A percentile compares a stretch with the other conserved stretches of the same genome.
phyloP scores from a whole-genome alignment of 305 asterid genomes.

The Solanum chacoense region DNA sequence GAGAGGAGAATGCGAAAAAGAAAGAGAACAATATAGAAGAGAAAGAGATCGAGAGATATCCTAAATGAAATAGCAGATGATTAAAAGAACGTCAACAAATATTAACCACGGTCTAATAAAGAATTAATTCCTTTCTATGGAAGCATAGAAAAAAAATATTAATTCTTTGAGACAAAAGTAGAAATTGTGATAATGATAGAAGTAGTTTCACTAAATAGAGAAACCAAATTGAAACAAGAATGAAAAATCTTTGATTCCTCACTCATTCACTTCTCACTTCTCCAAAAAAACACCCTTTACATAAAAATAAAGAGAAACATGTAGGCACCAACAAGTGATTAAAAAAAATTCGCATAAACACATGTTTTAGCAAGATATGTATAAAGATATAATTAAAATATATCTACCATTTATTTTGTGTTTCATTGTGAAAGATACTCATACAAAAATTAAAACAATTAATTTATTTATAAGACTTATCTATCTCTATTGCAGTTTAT shows the following conservation, averaged over 20 bases:
- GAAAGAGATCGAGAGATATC: neutral
- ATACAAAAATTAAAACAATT: neutral
- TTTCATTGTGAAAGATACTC: neutral
- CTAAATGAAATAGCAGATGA: neutral
- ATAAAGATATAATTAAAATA: too few relatives aligned
- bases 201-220: too few relatives aligned
- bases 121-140: neutral
- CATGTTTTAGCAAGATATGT: neutral
- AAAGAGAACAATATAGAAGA: neutral
- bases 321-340: too few relatives aligned
- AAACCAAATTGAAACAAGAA: too few relatives aligned
- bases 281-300: too few relatives aligned
- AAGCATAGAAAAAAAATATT: neutral
- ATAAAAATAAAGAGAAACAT: too few relatives aligned
- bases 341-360: too few relatives aligned
- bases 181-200: too few relatives aligned
- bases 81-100: neutral
- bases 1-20: neutral
- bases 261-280: too few relatives aligned
- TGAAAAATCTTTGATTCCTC: too few relatives aligned
- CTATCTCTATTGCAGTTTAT: too few relatives aligned
- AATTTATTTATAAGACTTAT: too few relatives aligned
- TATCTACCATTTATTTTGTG: neutral
- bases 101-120: neutral
- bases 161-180: neutral